A percentile compares a stretch with the other conserved stretches of the same genome.
Conservation (phyloP, 495 filamentous ascomycete genomes). For the Podospora appendiculata region DNA sequence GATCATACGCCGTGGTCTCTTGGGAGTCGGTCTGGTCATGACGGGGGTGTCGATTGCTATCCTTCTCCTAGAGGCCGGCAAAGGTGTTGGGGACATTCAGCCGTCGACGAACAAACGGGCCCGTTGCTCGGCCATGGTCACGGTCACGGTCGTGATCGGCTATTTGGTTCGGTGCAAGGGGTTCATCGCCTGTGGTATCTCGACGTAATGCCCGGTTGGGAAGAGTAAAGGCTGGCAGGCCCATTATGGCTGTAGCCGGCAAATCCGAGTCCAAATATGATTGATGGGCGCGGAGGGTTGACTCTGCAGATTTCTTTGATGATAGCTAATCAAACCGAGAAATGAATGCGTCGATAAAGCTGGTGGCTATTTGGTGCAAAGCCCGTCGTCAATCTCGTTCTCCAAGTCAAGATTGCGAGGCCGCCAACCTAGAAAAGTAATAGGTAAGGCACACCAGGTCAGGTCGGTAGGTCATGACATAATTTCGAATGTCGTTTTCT, state of each 20-base stretch:
- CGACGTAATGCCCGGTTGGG: slow-evolving; percentile 4
- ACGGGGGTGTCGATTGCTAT: slow-evolving; percentile 6
- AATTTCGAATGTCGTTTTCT: no score
- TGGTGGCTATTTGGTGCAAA: no score
- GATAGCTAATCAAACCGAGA: no score
- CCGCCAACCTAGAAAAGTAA: no score
- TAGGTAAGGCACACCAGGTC: no score
- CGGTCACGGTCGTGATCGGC: background rate
- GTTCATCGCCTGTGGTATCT: background rate
- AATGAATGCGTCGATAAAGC: no score
- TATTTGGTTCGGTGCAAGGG: background rate
- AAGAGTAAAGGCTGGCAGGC: slow-evolving; percentile 6
- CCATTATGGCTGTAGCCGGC: background rate
- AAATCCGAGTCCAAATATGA: no score
- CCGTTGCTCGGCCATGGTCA: background rate
- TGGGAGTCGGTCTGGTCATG: background rate
- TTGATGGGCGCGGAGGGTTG: no score
- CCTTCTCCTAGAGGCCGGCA: slow-evolving; percentile 23
- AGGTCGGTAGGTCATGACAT: no score
- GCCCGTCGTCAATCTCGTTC: no score
- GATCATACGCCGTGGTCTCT: background rate
- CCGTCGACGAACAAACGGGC: slow-evolving; percentile 8
- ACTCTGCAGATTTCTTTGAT: no score
- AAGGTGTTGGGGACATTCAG: slow-evolving; percentile 19
- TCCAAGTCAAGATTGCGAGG: no score